These are phyloP conservation scores for Euryodendron excelsum DNA, from an alignment of 148 eudicot genomes.

Conservation along the genomic window DNA sequence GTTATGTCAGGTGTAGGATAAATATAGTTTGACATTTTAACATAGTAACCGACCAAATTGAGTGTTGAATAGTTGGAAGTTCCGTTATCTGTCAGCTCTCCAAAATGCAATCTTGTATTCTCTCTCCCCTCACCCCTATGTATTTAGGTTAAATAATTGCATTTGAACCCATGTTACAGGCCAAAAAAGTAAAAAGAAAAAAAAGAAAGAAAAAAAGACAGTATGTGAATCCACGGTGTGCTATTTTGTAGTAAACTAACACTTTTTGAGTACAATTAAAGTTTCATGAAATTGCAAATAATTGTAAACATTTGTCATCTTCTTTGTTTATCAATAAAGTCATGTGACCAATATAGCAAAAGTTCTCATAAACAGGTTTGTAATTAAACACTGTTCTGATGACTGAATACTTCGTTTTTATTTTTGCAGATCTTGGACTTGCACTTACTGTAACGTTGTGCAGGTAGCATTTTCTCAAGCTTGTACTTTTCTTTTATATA, in stretches of 20 bases:
- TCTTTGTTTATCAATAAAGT: too few species aligned
- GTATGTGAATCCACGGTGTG: too few species aligned
- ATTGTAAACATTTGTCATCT: not conserved
- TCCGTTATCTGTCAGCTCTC: not conserved
- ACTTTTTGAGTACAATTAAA: not conserved
- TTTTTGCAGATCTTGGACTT: conserved; percentile 70
- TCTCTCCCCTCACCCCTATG: not conserved
- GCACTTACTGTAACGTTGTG: conserved; percentile 66
- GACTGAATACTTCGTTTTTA: conserved; percentile 15
- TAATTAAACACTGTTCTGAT: conserved; percentile 1
- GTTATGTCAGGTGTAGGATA: not conserved
- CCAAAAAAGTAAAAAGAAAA: too few species aligned
- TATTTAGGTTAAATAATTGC: not conserved
- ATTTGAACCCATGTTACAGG: too few species aligned
- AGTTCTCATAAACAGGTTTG: not conserved
- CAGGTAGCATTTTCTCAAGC: conserved; percentile 50
- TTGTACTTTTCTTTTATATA: conserved; percentile 6
- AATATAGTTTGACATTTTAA: not conserved
- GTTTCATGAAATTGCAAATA: not conserved
- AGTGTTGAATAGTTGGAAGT: not conserved
- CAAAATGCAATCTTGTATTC: not conserved
- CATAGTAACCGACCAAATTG: not conserved
- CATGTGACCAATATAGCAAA: not conserved
- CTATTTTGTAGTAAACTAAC: not conserved
- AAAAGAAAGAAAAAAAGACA: too few species aligned